These are phyloP conservation scores for Cadophora sp. DNA, from an alignment of 2,329 filamentous ascomycete species.

Conservation along the genomic window DNA sequence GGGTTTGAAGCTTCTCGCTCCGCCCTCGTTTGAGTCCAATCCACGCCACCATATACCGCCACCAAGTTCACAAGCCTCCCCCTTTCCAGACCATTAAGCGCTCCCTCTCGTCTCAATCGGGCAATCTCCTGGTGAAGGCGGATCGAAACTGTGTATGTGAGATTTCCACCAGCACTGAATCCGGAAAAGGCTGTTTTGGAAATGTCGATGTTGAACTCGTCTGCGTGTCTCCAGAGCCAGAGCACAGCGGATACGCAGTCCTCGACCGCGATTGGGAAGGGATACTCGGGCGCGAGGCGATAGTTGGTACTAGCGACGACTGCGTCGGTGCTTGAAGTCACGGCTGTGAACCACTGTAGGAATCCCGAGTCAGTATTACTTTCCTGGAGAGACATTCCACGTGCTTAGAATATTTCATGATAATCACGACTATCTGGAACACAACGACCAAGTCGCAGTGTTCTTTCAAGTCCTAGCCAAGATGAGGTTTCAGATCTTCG, in stretches of 20 bases:
- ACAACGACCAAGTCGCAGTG: no score
- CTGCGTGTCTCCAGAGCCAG: conserved; percentile 34
- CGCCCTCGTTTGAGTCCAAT: conserved; percentile 14
- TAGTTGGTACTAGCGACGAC: no score
- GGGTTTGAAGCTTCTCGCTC: conserved; percentile 23
- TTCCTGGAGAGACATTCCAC: no score
- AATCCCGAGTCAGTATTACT: no score
- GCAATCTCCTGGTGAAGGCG: conserved; percentile 22
- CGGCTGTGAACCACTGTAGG: no score
- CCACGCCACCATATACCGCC: conserved; percentile 25
- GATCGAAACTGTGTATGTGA: conserved; percentile 27
- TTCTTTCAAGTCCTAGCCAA: no score
- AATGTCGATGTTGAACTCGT: conserved; percentile 29
- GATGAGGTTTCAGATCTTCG: no score
- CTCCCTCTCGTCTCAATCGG: no score
- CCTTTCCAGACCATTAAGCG: no score
- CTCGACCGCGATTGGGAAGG: conserved; percentile 67
- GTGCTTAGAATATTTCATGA: no score
- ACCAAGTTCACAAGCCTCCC: conserved; percentile 22
- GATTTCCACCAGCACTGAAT: conserved; percentile 52
- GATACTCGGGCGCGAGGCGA: conserved; percentile 65
- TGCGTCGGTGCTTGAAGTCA: no score
- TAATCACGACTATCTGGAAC: no score
- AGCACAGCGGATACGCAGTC: conserved; percentile 57
- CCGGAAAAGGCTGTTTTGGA: conserved; percentile 51